phyloP scores from a whole-genome alignment of 306 rosid species.

The Cicer pinnatifidum region DNA sequence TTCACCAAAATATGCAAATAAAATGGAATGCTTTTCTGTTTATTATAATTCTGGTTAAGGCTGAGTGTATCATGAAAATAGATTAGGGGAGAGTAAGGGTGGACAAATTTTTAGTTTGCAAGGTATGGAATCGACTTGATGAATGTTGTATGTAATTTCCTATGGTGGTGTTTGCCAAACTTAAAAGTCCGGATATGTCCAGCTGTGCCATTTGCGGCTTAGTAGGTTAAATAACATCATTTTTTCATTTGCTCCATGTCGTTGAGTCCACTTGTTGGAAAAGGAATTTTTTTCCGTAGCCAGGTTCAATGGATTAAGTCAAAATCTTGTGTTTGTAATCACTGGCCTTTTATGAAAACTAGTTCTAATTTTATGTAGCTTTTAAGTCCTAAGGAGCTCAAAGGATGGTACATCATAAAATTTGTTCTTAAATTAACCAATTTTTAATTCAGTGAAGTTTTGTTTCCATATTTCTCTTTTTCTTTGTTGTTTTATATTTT shows the following conservation, averaged over 20 bases:
- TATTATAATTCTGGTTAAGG: not conserved
- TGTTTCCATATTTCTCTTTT: not conserved
- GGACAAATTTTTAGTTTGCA: not conserved
- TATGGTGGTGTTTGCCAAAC: constrained; percentile 8
- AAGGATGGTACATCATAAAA: not conserved
- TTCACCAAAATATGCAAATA: constrained; percentile 13
- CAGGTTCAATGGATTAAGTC: not conserved
- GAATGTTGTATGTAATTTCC: constrained; percentile 10
- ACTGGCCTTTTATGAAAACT: not conserved
- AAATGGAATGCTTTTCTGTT: not conserved
- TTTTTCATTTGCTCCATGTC: not conserved
- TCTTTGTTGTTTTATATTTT: not conserved
- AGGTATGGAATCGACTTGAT: not conserved
- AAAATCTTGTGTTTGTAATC: constrained; percentile 11
- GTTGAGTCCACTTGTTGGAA: not conserved
- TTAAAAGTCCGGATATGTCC: not conserved
- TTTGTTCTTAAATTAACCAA: not conserved
- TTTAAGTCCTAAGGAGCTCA: not conserved
- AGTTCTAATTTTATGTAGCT: constrained; percentile 20
- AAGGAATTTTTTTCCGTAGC: too few species aligned
- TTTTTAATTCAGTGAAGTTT: constrained; percentile 4
- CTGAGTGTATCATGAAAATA: constrained; percentile 2
- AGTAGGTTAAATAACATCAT: constrained; percentile 3
- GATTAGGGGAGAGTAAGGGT: constrained; percentile 10
- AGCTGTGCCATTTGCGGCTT: not conserved